Base-by-base conservation (phyloP, 2,329 filamentous ascomycete species). In the Arthrocladium fulminans region DNA sequence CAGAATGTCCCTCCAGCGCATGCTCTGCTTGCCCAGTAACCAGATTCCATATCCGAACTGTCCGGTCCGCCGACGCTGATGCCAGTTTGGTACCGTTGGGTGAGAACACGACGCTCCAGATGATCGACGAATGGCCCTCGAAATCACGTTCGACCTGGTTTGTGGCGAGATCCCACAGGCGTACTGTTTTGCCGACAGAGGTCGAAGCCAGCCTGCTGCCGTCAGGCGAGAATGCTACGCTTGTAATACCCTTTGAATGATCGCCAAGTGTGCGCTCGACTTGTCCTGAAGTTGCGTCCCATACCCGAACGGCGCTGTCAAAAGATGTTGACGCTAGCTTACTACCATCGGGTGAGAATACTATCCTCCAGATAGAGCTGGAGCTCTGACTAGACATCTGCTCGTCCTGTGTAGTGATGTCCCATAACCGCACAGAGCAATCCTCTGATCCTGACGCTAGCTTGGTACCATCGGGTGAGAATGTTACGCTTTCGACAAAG, bases 301-400 rank as follows among this genome's bases (percentile, higher is more conserved):
- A 32, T 9, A 32, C 9, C 29, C n/a, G 9, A 32, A 39, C 35
- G 9, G 35, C 17, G 12, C 17, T 19, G 19, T 39, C 35, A 17
- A 9, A 9, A 20, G 56, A 60, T 13, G 17, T 51, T 8, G 56
- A 60, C n/a, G 51, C 59, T n/a, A 61, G 8, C 22, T 50, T 39
- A 44, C 43, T 29, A 20, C 57, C 52, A 39, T 60, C 45, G 3
- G 46, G 42, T 15, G 54, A 57, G 53, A 57, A 53, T 15, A 51
- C 52, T 45, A 61, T 47, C 1, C 51, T 45, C 1, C 1, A 50
- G 25, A 61, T n/a, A n/a, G n/a, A n/a, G n/a, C n/a, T n/a, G n/a
- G n/a, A n/a, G n/a, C n/a, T n/a, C n/a, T n/a, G n/a, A n/a, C n/a
- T n/a, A n/a, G n/a, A n/a, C n/a, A n/a, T n/a, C n/a, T n/a, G n/a